These are phyloP conservation scores for Fagus sylvatica DNA, from an alignment of 306 rosid genomes.

Conservation along the genomic window DNA sequence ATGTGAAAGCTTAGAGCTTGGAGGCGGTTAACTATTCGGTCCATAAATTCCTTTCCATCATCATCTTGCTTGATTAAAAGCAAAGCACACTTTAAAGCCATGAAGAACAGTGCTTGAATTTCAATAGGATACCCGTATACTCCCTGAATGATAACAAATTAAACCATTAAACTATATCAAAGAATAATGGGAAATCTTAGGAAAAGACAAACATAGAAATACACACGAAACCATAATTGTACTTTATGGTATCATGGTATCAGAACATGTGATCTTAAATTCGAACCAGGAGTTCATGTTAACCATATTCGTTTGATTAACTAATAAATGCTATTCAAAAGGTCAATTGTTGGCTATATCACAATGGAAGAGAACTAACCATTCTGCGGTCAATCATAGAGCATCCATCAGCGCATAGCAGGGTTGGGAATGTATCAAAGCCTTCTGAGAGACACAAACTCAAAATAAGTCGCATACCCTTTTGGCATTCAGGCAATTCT, in stretches of 20 bases:
- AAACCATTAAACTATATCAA: neutral
- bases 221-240: too few relatives aligned
- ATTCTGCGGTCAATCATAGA: constrained; percentile 42
- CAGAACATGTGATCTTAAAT: too few relatives aligned
- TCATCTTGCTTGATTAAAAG: constrained; percentile 33
- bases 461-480: constrained; percentile 37
- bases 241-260: too few relatives aligned
- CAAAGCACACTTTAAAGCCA: constrained; percentile 37
- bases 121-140: constrained; percentile 42
- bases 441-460: constrained; percentile 37
- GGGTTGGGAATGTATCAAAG: constrained; percentile 41
- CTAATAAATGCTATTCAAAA: neutral
- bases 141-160: constrained; percentile 12
- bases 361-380: constrained; percentile 16
- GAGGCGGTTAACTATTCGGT: constrained; percentile 29
- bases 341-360: neutral
- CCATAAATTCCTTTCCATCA: constrained; percentile 28
- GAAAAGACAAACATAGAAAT: neutral
- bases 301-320: neutral
- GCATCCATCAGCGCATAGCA: constrained; percentile 40
- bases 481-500: constrained; percentile 41
- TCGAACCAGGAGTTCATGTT: too few relatives aligned
- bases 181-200: neutral
- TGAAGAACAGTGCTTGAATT: constrained; percentile 40
- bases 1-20: constrained; percentile 38